Base-by-base conservation (phyloP, 106 monocot species). In the Allium fistulosum region DNA sequence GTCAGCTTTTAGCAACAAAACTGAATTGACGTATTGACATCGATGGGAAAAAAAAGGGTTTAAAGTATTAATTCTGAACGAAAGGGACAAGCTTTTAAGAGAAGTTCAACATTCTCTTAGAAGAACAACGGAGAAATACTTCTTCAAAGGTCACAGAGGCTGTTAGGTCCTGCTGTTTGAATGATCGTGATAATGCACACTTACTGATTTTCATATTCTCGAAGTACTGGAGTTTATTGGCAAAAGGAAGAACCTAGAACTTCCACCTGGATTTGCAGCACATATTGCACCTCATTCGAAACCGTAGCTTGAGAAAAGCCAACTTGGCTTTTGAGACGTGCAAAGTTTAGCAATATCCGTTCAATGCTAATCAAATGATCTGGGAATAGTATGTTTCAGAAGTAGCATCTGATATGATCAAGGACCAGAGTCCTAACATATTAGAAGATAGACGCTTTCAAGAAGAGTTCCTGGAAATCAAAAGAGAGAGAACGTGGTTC, bases 111-210 rank as follows among this genome's bases (percentile, higher is more conserved):
- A 97, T 83, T 92, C 96, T 51, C 88, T 97, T 15, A 80, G 92
- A 65, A 84, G 96, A 79, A 97, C 96, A 68, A 97, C 91, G 96
- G 96, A 97, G 69, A 92, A 92, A 50, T 92, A 97, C 66, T 77
- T 97, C 96, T 66, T 97, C 96, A 67, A 97, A 82, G 69, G 96
- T 92, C 59, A 92, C 96, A 17, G 96, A 97, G 68, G 96, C 96
- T 72, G 82, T 97, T 59, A 72, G 92, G 59, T 97, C 96, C 51
- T 85, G 96, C 12, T 97, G 96, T 75, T 71, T 97, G 52, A 92
- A 92, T 72, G 17, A 92, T 10, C 78, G 96, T 61, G 86, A 92
- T 57, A 92, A 84, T 84, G 88, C 92, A 65, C n/a, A n/a, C 96
- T 92, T 2, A 76, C 65, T 67, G 69, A 82, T 76, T 5, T 22